A percentile compares a stretch with the other conserved stretches of the same genome.
Evolutionary conservation across 768 basidiomycete species (phyloP).

Genomic region (Pholiota conissans): DNA sequence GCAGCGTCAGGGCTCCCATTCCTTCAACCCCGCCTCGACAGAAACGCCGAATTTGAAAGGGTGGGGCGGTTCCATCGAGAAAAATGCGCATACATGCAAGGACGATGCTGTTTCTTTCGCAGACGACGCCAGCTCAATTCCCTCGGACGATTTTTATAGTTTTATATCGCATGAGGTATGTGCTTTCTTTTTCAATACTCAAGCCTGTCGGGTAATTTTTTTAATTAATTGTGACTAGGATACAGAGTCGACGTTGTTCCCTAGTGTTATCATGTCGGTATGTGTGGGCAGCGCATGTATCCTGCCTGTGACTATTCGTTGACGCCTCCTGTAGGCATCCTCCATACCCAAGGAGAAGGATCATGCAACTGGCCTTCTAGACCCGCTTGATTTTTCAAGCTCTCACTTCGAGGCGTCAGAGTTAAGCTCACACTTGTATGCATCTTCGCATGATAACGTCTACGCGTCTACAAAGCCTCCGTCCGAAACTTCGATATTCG

Average conservation of each 20-base stretch:
- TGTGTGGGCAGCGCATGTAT: background rate
- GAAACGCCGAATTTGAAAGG: background rate
- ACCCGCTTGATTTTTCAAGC: background rate
- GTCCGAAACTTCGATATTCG: background rate
- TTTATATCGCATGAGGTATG: slow-evolving; percentile 18
- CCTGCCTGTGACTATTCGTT: background rate
- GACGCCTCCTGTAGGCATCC: background rate
- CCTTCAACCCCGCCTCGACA: background rate
- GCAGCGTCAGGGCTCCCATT: background rate
- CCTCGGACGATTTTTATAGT: slow-evolving; percentile 23
- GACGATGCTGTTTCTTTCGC: background rate
- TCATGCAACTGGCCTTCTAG: background rate
- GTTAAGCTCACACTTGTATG: slow-evolving; percentile 12
- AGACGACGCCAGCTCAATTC: slow-evolving; percentile 14
- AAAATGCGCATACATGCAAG: background rate
- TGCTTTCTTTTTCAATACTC: background rate
- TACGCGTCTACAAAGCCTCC: slow-evolving; percentile 5
- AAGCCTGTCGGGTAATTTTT: background rate
- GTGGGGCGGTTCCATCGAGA: background rate
- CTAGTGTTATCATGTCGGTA: slow-evolving; percentile 1
- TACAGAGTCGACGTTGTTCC: slow-evolving; percentile 5
- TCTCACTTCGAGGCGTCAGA: slow-evolving; percentile 4
- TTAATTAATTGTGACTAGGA: background rate
- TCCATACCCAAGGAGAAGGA: background rate
- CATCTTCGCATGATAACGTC: slow-evolving; percentile 4